Evolutionary conservation across 306 rosid species (phyloP), one percentile per base, ranked within the genome.

Genomic region (Rosa rugosa): DNA sequence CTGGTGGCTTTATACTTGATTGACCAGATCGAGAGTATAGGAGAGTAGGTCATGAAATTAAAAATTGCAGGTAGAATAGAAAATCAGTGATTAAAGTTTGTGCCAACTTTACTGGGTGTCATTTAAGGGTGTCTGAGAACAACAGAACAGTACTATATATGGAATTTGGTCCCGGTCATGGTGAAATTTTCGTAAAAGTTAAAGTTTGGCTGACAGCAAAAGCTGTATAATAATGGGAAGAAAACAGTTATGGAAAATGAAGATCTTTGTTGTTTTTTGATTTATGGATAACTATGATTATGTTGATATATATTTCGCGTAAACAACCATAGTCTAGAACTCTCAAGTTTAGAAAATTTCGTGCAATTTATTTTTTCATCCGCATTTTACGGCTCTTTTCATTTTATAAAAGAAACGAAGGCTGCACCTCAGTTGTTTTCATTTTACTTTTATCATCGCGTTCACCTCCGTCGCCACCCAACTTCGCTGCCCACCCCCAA

Each of bases 51-150:
- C 38, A 22, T 36, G 44, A 72, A 72, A 31, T 18, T 51, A 6
- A n/a, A 40, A 56, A 22, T n/a, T 5, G 47, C 10, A 74, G 41
- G 77, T 25, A 7, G 17, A 44, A 53, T 25, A 7, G 17, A 44
- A 53, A 45, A 60, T 75, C 8, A 5, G 41, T 17, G 20, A 75
- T 44, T 57, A 23, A 8, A 14, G 45, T 45, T 31, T 44, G 70
- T 44, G 57, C 70, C 51, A 60, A 60, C 78, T 75, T 23, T 44
- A 18, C 49, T 67, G 5, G 0, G 13, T 59, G 11, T 69, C 69
- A 59, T 25, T 14, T 75, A 22, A 23, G 78, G 57, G 57, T 74
- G 27, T 41, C 77, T 23, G 36, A 45, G 36, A 20, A 73, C 78
- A 42, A 41, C 23, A 60, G 27, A 10, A 13, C 25, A n/a, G n/a